A percentile compares a stretch with the other conserved stretches of the same genome.
Evolutionary conservation across 176 grass and related monocot species (phyloP).

Genomic region (Urochloa ruziziensis): DNA sequence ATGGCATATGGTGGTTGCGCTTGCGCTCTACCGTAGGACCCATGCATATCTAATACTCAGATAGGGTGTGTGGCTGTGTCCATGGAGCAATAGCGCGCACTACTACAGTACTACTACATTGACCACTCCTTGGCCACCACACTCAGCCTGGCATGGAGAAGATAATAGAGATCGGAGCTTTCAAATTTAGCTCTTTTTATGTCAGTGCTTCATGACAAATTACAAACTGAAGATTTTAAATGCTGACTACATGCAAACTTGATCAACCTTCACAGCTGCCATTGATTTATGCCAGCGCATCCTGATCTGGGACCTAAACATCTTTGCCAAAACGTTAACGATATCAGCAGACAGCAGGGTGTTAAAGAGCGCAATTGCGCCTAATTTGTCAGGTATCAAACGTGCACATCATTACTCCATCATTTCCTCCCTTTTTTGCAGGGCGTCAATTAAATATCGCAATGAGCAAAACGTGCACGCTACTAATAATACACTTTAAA

Average conservation of each 20-base stretch:
- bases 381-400: slow-evolving; percentile 17
- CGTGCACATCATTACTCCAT: not conserved
- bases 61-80: no score
- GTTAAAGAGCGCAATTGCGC: not conserved
- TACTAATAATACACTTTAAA: slow-evolving; percentile 3
- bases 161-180: no score
- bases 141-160: no score
- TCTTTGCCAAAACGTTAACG: not conserved
- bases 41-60: no score
- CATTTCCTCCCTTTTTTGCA: not conserved
- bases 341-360: not conserved
- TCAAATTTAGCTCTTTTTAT: not conserved
- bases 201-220: not conserved
- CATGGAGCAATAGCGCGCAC: no score
- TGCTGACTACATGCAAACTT: not conserved
- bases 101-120: no score
- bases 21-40: no score
- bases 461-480: slow-evolving; percentile 29
- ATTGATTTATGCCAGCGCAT: not conserved
- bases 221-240: not conserved
- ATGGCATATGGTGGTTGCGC: no score
- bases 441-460: not conserved
- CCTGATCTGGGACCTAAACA: not conserved
- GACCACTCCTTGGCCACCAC: no score
- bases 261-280: not conserved